phyloP scores from a whole-genome alignment of 1,284 basidiomycete species.

The Apiotrichum brassicae region DNA sequence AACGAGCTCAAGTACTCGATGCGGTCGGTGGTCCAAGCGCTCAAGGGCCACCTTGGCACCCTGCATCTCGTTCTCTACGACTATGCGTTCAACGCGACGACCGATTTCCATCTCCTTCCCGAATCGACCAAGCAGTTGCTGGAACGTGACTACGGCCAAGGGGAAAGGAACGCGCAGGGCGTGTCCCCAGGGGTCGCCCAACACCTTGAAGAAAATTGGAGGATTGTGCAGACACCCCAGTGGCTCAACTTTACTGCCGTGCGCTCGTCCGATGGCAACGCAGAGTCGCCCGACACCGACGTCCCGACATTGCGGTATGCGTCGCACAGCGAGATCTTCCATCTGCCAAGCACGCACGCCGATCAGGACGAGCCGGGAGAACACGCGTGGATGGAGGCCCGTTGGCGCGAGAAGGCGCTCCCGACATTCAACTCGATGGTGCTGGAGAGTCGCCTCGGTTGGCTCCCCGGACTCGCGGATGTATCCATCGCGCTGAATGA shows the following conservation, averaged over 20 bases:
- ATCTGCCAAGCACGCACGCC: conserved; percentile 21
- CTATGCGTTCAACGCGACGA: conserved; percentile 24
- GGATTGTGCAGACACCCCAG: conserved; percentile 38
- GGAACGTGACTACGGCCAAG: neutral
- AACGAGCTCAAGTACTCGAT: conserved; percentile 43
- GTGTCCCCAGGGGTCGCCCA: neutral
- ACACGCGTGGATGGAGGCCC: conserved; percentile 26
- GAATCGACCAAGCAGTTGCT: conserved; percentile 5
- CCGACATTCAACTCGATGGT: conserved; percentile 46
- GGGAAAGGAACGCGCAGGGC: neutral
- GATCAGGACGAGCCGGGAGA: conserved; percentile 14
- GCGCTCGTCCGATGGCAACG: neutral
- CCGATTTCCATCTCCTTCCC: conserved; percentile 28
- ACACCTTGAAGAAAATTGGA: conserved; percentile 16
- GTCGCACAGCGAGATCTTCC: conserved; percentile 40
- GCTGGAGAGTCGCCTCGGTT: conserved; percentile 40
- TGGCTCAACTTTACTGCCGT: conserved; percentile 37
- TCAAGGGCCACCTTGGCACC: conserved; percentile 30
- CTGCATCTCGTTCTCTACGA: conserved; percentile 42
- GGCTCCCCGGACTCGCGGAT: conserved; percentile 39
- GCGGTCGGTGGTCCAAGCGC: conserved; percentile 36
- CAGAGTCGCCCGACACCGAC: conserved; percentile 7
- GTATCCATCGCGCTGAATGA: conserved; percentile 39
- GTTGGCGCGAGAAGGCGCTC: conserved; percentile 34
- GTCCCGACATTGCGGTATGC: conserved; percentile 34